These are phyloP conservation scores for Trichosporon coremiiforme DNA, from an alignment of 1,284 basidiomycete species.

Conservation along the genomic window DNA sequence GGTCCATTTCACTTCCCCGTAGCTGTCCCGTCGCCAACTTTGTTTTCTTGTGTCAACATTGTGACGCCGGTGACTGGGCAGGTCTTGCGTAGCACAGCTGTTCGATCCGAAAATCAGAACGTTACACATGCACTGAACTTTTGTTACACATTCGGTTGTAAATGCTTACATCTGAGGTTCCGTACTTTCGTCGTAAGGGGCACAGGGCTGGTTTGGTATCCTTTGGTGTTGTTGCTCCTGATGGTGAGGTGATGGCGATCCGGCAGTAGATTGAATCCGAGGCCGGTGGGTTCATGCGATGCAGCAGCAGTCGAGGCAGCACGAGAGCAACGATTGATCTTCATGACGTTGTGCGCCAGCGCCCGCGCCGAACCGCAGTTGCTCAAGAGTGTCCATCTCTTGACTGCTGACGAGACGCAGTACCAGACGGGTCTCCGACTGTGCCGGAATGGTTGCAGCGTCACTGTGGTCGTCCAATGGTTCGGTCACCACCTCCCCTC, in stretches of 20 bases:
- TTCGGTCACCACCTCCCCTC: not conserved
- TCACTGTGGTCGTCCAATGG: not conserved
- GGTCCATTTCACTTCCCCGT: not conserved
- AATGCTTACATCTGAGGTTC: constrained; percentile 3
- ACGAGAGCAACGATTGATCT: not conserved
- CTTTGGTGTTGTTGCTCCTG: not conserved
- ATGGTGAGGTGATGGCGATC: not conserved
- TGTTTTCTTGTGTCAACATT: not conserved
- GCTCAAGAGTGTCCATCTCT: not conserved
- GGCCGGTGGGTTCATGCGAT: not conserved
- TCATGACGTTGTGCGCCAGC: not conserved
- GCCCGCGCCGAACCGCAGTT: not conserved
- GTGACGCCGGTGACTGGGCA: not conserved
- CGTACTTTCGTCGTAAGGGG: not conserved
- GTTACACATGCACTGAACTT: not conserved
- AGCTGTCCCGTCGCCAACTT: not conserved
- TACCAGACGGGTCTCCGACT: not conserved
- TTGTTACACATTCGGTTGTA: not conserved
- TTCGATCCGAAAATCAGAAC: not conserved
- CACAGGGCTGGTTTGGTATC: not conserved
- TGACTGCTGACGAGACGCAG: not conserved
- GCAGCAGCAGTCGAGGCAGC: not conserved
- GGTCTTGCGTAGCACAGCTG: not conserved
- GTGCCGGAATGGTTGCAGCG: not conserved
- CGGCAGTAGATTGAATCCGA: not conserved